phyloP scores from a whole-genome alignment of 2,329 filamentous ascomycete species.

The Pseudogymnoascus sp. region DNA sequence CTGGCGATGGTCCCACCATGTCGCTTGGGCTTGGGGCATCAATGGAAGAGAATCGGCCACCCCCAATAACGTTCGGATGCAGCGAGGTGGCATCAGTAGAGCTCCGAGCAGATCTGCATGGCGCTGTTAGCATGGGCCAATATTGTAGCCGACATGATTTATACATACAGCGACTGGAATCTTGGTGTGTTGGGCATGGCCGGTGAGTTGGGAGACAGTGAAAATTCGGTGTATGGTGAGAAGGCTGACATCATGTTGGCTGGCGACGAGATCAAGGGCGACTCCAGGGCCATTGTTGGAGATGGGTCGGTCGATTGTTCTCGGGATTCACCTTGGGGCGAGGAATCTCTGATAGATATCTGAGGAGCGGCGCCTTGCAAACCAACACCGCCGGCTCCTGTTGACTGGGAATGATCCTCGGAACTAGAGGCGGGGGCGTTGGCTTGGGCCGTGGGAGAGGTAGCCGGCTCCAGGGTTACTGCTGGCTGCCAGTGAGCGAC shows the following conservation, averaged over 20 bases:
- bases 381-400: conserved; percentile 9
- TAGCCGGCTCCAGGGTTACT: conserved; percentile 1
- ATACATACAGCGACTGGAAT: conserved; percentile 47
- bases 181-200: conserved; percentile 38
- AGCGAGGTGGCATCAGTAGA: conserved; percentile 44
- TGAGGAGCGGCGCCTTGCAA: conserved; percentile 3
- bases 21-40: conserved; percentile 54
- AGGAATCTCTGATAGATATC: conserved; percentile 11
- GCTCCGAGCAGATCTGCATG: conserved; percentile 35
- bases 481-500: conserved; percentile 5
- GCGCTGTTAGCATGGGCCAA: not conserved
- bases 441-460: not conserved
- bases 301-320: conserved; percentile 5
- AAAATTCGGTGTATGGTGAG: conserved; percentile 50
- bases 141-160: not conserved
- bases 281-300: conserved; percentile 51
- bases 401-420: not conserved
- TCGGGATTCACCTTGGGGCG: conserved; percentile 1
- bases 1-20: conserved; percentile 73
- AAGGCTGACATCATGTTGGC: conserved; percentile 50
- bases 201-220: conserved; percentile 47
- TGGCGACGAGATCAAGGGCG: conserved; percentile 56
- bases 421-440: conserved; percentile 9
- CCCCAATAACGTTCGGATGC: conserved; percentile 43
- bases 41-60: conserved; percentile 26